Percentiles rank a stretch among this genome's conserved stretches.
phyloP scores from a whole-genome alignment of 345 rosid species.

The Populus ilicifolia region DNA sequence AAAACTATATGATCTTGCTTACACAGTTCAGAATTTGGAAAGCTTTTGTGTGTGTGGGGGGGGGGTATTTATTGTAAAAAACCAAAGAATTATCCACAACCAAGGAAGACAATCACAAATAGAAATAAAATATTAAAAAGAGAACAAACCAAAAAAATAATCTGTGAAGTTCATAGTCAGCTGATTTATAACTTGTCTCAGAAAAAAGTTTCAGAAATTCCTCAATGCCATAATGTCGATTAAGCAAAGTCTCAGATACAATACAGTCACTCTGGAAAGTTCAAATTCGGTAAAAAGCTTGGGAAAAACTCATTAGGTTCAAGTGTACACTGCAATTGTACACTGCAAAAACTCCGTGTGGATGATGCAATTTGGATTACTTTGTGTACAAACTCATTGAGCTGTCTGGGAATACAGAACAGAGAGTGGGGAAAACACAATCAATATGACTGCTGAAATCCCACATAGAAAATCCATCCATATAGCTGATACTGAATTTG shows the following conservation, averaged over 20 bases:
- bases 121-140: too few relatives aligned
- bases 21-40: slow-evolving; percentile 18
- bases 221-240: not conserved
- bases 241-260: not conserved
- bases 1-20: slow-evolving; percentile 1
- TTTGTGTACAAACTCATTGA: not conserved
- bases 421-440: not conserved
- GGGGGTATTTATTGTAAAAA: not conserved
- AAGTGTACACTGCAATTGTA: too few relatives aligned
- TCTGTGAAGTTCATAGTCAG: not conserved
- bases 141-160: too few relatives aligned
- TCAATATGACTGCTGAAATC: not conserved
- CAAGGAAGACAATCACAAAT: too few relatives aligned
- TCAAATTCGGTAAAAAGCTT: not conserved
- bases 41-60: not conserved
- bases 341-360: not conserved
- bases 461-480: not conserved
- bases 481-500: not conserved
- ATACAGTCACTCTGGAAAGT: not conserved
- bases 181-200: not conserved
- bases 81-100: not conserved
- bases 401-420: not conserved
- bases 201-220: not conserved
- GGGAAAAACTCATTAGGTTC: not conserved
- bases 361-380: not conserved